Conservation (phyloP, 805 yeast genomes). For the Groenewaldozyma tartarivorans region DNA sequence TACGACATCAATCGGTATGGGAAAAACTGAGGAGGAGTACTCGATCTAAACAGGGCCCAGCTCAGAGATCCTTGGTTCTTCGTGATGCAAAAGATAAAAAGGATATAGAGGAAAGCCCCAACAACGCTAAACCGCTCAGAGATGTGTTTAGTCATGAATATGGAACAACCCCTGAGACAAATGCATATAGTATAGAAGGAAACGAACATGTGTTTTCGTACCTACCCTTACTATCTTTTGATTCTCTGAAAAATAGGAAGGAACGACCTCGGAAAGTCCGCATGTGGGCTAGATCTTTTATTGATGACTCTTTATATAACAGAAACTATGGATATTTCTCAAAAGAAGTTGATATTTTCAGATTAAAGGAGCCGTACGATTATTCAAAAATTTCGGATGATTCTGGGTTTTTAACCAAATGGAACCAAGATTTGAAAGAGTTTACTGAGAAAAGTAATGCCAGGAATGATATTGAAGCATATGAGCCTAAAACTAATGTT, state of each 20-base stretch:
- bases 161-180: constrained; percentile 27
- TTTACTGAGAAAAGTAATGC: constrained; percentile 35
- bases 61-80: not conserved
- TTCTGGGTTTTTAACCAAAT: constrained; percentile 59
- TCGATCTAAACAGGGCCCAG: not conserved
- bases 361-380: constrained; percentile 54
- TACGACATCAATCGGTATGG: constrained; percentile 9
- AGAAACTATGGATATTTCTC: constrained; percentile 77
- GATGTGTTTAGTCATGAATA: constrained; percentile 23
- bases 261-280: constrained; percentile 52
- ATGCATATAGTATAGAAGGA: constrained; percentile 26
- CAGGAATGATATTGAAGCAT: constrained; percentile 10
- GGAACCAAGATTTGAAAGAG: constrained; percentile 41
- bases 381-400: constrained; percentile 47
- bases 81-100: not conserved
- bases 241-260: constrained; percentile 27
- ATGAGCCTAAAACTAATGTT: constrained; percentile 8
- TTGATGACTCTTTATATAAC: constrained; percentile 76
- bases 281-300: constrained; percentile 71
- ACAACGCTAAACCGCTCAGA: not conserved
- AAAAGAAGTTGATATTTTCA: constrained; percentile 67
- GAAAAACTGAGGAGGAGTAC: constrained; percentile 8
- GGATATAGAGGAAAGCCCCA: not conserved
- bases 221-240: constrained; percentile 35
- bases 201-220: constrained; percentile 32